Conservation (phyloP, 129 eudicot species). For the Tanacetum coccineum region DNA sequence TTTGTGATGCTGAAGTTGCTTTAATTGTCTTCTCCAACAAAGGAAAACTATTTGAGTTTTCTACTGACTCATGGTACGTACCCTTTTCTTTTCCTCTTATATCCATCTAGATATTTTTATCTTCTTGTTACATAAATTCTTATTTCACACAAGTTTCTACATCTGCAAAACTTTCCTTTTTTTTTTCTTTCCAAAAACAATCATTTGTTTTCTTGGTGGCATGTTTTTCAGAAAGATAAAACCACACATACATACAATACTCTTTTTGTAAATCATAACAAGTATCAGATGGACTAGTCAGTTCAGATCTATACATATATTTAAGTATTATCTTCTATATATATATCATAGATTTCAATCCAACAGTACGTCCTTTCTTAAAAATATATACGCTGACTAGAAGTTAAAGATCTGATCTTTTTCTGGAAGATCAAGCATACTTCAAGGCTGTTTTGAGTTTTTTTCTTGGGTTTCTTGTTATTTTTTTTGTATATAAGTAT, state of each 20-base stretch:
- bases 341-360: slow-evolving; percentile 12
- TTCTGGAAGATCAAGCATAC: slow-evolving; percentile 8
- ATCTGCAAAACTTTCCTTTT: slow-evolving; percentile 16
- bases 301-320: slow-evolving; percentile 21
- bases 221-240: not conserved
- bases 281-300: not conserved
- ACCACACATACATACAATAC: not conserved
- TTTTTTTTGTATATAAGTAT: no score
- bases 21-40: slow-evolving; percentile 82
- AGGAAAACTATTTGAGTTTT: slow-evolving; percentile 89
- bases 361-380: slow-evolving; percentile 5
- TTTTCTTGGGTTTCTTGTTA: no score
- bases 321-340: not conserved
- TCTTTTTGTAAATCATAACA: not conserved
- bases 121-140: not conserved
- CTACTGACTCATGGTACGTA: slow-evolving; percentile 85
- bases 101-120: not conserved
- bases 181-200: slow-evolving; percentile 14
- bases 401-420: slow-evolving; percentile 10
- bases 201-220: not conserved
- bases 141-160: slow-evolving; percentile 22
- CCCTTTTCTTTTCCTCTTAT: slow-evolving; percentile 19
- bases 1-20: slow-evolving; percentile 91
- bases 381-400: not conserved
- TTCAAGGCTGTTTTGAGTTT: not conserved